These are phyloP conservation scores for Kwoniella shandongensis DNA, from an alignment of 768 basidiomycete species.

Conservation along the genomic window DNA sequence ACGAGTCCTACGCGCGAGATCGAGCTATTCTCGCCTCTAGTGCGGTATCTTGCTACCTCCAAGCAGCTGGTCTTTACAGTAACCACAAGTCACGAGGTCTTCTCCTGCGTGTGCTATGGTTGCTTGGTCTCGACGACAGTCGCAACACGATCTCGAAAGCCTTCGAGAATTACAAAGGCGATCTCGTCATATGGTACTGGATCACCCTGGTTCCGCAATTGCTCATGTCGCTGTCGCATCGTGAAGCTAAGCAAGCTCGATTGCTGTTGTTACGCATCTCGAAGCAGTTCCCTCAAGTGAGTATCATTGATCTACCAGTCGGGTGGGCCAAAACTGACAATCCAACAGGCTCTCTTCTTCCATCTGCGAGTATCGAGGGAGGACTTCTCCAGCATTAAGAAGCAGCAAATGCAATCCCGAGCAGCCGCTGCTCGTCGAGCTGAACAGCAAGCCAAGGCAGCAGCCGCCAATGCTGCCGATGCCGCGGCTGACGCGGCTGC, in stretches of 20 bases:
- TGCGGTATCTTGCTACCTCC: conserved; percentile 95
- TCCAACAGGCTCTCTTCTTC: conserved; percentile 83
- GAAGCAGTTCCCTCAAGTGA: conserved; percentile 85
- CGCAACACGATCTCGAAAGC: conserved; percentile 51
- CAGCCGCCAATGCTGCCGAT: conserved; percentile 22
- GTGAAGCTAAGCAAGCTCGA: conserved; percentile 89
- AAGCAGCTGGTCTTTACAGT: conserved; percentile 94
- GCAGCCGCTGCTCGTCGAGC: conserved; percentile 27
- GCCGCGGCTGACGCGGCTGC: conserved; percentile 51
- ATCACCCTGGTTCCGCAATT: conserved; percentile 95
- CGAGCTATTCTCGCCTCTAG: conserved; percentile 67
- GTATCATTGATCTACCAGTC: conserved; percentile 27
- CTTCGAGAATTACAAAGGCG: conserved; percentile 94
- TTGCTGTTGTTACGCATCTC: conserved; percentile 85
- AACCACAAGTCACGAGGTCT: conserved; percentile 87
- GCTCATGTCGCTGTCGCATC: conserved; percentile 79
- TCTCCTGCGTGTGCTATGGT: conserved; percentile 90
- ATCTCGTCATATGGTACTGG: conserved; percentile 98
- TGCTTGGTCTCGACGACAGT: conserved; percentile 86
- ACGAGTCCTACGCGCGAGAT: conserved; percentile 36
- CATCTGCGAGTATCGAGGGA: conserved; percentile 81
- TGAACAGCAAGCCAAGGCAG: conserved; percentile 29
- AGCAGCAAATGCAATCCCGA: conserved; percentile 43
- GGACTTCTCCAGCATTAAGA: conserved; percentile 59
- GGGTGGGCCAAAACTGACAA: not conserved